phyloP scores from a whole-genome alignment of 176 grass and related monocot species.

The Zoysia pacifica region DNA sequence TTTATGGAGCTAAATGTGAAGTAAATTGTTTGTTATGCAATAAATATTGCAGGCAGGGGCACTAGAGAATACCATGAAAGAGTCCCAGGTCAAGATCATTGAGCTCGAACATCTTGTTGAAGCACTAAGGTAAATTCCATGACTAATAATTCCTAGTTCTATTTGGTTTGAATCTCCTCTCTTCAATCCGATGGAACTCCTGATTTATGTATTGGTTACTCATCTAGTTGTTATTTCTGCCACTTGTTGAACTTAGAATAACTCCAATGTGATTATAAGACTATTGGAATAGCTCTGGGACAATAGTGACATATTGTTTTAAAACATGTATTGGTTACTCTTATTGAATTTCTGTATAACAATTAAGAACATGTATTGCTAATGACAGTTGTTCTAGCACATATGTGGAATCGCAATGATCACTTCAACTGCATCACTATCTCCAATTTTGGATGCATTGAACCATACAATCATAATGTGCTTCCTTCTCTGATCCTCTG shows the following conservation, averaged over 20 bases:
- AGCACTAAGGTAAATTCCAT: conserved; percentile 73
- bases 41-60: conserved; percentile 70
- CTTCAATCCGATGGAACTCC: background rate
- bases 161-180: background rate
- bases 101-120: conserved; percentile 95
- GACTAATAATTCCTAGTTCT: background rate
- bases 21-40: conserved; percentile 24
- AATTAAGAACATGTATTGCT: background rate
- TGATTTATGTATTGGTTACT: background rate
- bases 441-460: background rate
- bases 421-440: background rate
- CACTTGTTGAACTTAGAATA: background rate
- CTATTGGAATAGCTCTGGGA: background rate
- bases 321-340: background rate
- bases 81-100: conserved; percentile 89
- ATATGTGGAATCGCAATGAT: background rate
- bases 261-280: background rate
- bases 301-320: background rate
- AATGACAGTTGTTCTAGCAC: background rate
- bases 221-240: background rate
- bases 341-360: background rate
- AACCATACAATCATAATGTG: background rate
- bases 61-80: conserved; percentile 89
- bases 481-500: conserved; percentile 35
- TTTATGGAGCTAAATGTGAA: background rate